These are phyloP conservation scores for Blastobotrys elegans DNA, from an alignment of 1,139 yeast species.

Conservation along the genomic window DNA sequence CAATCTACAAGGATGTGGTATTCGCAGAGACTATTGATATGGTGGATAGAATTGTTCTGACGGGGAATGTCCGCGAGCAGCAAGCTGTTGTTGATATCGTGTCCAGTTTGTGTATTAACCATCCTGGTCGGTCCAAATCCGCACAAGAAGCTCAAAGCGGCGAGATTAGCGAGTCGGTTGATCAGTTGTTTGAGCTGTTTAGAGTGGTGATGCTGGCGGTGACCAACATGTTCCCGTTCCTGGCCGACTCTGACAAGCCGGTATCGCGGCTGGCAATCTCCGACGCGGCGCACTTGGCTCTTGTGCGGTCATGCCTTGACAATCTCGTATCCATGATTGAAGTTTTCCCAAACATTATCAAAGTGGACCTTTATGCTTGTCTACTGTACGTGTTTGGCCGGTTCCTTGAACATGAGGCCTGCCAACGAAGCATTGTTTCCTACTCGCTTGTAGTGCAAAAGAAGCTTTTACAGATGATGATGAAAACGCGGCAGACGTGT, in stretches of 20 bases:
- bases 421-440: conserved; percentile 28
- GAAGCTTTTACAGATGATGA: conserved; percentile 31
- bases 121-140: conserved; percentile 28
- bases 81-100: conserved; percentile 53
- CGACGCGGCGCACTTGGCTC: conserved; percentile 23
- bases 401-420: conserved; percentile 47
- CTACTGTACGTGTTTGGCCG: conserved; percentile 58
- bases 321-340: conserved; percentile 57
- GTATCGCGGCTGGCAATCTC: conserved; percentile 29
- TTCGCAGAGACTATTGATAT: conserved; percentile 74
- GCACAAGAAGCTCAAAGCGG: conserved; percentile 20
- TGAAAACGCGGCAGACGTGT: conserved; percentile 23
- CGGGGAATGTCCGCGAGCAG: conserved; percentile 53
- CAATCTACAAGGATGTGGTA: conserved; percentile 61
- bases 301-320: conserved; percentile 46
- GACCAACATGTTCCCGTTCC: conserved; percentile 54
- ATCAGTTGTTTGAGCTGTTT: conserved; percentile 74
- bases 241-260: conserved; percentile 42
- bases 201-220: conserved; percentile 68
- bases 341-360: conserved; percentile 61
- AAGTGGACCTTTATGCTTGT: conserved; percentile 66
- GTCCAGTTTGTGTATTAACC: conserved; percentile 41
- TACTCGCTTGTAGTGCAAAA: conserved; percentile 31
- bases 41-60: conserved; percentile 64
- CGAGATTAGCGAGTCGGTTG: conserved; percentile 54